phyloP scores from a whole-genome alignment of 805 yeast species.

The Starmerella roubikii region DNA sequence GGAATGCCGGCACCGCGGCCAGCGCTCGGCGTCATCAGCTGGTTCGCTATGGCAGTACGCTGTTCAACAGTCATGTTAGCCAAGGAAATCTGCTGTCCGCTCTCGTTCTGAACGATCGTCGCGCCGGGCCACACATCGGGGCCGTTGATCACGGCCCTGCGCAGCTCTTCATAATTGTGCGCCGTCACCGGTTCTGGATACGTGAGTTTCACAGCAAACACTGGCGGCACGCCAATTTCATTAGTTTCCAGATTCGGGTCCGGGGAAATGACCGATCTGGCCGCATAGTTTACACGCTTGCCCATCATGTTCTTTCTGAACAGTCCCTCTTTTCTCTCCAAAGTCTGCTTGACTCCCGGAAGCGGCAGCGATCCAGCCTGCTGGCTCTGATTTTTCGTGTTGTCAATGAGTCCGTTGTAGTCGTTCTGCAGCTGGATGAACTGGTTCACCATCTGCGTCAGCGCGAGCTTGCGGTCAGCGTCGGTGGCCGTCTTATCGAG shows the following conservation, averaged over 20 bases:
- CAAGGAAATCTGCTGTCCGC: conserved; percentile 69
- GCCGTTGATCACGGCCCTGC: conserved; percentile 93
- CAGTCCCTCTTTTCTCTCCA: conserved; percentile 92
- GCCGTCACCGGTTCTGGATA: conserved; percentile 97
- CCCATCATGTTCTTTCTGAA: conserved; percentile 99
- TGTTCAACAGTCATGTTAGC: conserved; percentile 86
- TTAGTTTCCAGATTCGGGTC: conserved; percentile 97
- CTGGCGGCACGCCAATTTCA: conserved; percentile 98
- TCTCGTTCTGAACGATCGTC: conserved; percentile 86
- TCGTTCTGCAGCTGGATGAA: conserved; percentile 92
- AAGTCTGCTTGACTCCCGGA: conserved; percentile 95
- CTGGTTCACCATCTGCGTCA: conserved; percentile 86
- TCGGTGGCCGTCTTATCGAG: conserved; percentile 45
- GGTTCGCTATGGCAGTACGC: conserved; percentile 89
- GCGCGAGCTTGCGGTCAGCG: conserved; percentile 55
- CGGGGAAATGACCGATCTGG: conserved; percentile 97
- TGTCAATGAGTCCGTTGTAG: conserved; percentile 85
- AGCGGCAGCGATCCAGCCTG: conserved; percentile 56
- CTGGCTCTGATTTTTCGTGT: conserved; percentile 71
- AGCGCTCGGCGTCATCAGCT: conserved; percentile 63
- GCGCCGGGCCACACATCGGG: conserved; percentile 99
- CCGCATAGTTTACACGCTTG: conserved; percentile 97
- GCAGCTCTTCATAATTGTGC: conserved; percentile 74
- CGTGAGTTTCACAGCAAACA: conserved; percentile 86
- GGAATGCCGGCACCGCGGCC: conserved; percentile 5